A percentile compares a stretch with the other conserved stretches of the same genome.
Evolutionary conservation across 345 rosid genomes (phyloP).

Genomic region (Rhizophora mangle): DNA sequence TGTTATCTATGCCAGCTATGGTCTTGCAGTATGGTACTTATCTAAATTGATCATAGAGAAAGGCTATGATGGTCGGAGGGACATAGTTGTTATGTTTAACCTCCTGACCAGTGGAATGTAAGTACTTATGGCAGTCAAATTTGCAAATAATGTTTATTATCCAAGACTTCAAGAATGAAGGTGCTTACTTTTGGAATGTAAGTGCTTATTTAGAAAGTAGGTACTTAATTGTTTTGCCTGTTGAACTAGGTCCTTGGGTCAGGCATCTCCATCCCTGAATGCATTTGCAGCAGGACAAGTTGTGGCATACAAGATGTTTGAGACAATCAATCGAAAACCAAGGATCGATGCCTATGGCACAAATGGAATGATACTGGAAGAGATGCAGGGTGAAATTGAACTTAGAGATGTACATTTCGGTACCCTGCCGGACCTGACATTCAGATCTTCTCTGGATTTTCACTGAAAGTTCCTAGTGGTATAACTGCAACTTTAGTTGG

Average conservation of each 20-base stretch:
- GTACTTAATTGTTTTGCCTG: background rate
- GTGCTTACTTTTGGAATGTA: background rate
- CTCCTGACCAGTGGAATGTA: slow-evolving; percentile 77
- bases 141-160: too few relatives aligned
- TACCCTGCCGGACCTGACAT: too few relatives aligned
- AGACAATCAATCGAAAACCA: slow-evolving; percentile 52
- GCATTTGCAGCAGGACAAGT: too few relatives aligned
- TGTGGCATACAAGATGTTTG: slow-evolving; percentile 60
- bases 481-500: too few relatives aligned
- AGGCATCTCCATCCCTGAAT: slow-evolving; percentile 55
- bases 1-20: slow-evolving; percentile 49
- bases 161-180: background rate
- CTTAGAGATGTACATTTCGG: too few relatives aligned
- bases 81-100: slow-evolving; percentile 56
- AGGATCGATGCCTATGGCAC: slow-evolving; percentile 47
- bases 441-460: too few relatives aligned
- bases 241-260: slow-evolving; percentile 32
- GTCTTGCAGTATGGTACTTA: slow-evolving; percentile 70
- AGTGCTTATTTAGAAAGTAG: background rate
- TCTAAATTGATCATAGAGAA: slow-evolving; percentile 50
- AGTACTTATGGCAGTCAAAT: slow-evolving; percentile 16
- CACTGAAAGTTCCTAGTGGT: too few relatives aligned
- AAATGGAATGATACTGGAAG: slow-evolving; percentile 26
- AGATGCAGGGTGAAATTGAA: too few relatives aligned
- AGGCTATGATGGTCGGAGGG: slow-evolving; percentile 73